Base-by-base conservation (phyloP, 2,329 filamentous ascomycete species). In the Trichothecium sympodiale region DNA sequence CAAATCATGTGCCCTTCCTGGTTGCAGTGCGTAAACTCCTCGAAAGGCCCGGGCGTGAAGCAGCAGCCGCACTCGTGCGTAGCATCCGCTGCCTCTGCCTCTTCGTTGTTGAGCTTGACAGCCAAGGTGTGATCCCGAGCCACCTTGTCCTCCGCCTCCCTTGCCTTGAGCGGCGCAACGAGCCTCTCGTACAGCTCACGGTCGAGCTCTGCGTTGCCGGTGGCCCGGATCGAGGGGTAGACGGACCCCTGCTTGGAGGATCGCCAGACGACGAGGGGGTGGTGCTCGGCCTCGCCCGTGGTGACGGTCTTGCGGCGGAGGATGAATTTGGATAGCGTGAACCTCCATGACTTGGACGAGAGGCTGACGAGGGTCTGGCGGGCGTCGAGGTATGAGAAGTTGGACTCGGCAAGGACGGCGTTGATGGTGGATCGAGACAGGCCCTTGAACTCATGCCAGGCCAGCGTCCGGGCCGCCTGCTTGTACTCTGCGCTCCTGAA, bases 351-450 rank as follows among this genome's bases (percentile, higher is more conserved):
- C 53, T 78, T 83, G 31, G 74, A 73, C 6, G 79, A 77, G 10
- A 89, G 58, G 2, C 68, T 69, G 36, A 83, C 71, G 13, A 91
- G 70, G 2, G 79, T 83, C 13, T 71, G 73, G 26, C 83, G 71
- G 10, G 82, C 78, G 20, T 79, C 71, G 16, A 80, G 74, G 48
- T 89, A 91, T 8, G 79, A 82, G 56, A 83, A 78, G 57, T 91
- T 91, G 50, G 72, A 76, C 55, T 91, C 84, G 34, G 83, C 83
- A 33, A 91, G 69, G 7, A 91, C 83, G 8, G 80, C 83, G 50
- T 79, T 76, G 56, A 89, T 81, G 4, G 82, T 77, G 2, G 81
- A 83, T 39, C 74, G 72, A 10, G 80, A 77, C 29, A 89, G 61
- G 15, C 77, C 80, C 47, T 77, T 80, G 61, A 89, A 91, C 56